Percentiles rank a stretch among this genome's conserved stretches.
Conservation (phyloP, 192 early-diverging fungal genomes). For the Coemansia sp. region DNA sequence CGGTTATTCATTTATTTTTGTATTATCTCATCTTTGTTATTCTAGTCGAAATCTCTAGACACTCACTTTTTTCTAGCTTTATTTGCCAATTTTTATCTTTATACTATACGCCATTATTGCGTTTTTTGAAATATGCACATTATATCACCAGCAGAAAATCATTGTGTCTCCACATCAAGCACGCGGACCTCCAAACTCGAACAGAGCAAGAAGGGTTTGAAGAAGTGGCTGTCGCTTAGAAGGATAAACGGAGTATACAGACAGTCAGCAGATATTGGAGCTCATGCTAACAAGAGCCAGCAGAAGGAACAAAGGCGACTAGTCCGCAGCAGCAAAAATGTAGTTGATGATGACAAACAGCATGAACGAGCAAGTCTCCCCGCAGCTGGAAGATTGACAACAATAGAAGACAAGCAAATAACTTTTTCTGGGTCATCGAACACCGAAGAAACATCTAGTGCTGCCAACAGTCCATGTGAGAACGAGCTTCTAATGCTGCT, state of each 20-base stretch:
- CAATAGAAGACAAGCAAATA: neutral
- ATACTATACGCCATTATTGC: neutral
- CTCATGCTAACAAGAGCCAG: neutral
- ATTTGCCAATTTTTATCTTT: too few species aligned
- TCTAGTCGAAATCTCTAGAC: too few species aligned
- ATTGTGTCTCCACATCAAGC: too few species aligned
- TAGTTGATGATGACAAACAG: neutral
- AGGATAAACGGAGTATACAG: slow-evolving; percentile 11
- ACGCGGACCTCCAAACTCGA: too few species aligned
- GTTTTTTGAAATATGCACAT: neutral
- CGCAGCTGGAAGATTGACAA: neutral
- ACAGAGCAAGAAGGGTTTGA: slow-evolving; percentile 19
- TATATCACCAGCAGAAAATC: neutral
- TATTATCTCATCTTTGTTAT: neutral
- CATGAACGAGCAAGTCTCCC: neutral
- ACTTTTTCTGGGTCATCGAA: neutral
- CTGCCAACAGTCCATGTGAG: neutral
- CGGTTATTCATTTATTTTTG: neutral
- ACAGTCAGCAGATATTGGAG: neutral
- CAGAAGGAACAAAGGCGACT: neutral
- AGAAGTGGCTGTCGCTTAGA: slow-evolving; percentile 41
- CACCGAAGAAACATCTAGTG: neutral
- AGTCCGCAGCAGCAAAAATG: neutral
- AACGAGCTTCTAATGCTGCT: slow-evolving; percentile 5
- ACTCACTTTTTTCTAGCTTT: too few species aligned